Evolutionary conservation across 768 basidiomycete species (phyloP).

Genomic region (Tricholoma matsutake): DNA sequence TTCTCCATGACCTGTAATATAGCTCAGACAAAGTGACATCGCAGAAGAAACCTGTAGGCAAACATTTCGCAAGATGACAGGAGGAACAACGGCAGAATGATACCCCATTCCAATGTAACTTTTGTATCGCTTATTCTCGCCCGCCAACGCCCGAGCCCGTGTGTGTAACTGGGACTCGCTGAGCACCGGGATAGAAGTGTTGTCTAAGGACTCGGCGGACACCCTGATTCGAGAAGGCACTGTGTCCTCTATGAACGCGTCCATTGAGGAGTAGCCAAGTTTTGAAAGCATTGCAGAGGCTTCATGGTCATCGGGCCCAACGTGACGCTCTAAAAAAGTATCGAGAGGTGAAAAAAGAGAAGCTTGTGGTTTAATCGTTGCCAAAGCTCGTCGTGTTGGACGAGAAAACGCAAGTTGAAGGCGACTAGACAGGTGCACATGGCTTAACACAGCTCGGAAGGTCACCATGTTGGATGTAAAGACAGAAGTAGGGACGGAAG

Average conservation of each 20-base stretch:
- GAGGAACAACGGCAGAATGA: slow-evolving; percentile 92
- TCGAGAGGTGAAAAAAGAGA: slow-evolving; percentile 85
- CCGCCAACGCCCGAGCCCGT: slow-evolving; percentile 74
- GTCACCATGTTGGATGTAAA: slow-evolving; percentile 30
- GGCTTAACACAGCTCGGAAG: slow-evolving; percentile 25
- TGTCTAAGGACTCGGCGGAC: slow-evolving; percentile 52
- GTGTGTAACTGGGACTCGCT: slow-evolving; percentile 84
- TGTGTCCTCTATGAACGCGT: slow-evolving; percentile 79
- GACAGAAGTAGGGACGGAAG: slow-evolving; percentile 21
- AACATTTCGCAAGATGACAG: slow-evolving; percentile 91
- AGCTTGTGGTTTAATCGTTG: slow-evolving; percentile 55
- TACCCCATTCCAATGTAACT: slow-evolving; percentile 99
- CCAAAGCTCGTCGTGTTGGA: slow-evolving; percentile 33
- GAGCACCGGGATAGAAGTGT: slow-evolving; percentile 66
- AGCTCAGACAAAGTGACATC: not conserved
- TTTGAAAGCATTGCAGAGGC: slow-evolving; percentile 76
- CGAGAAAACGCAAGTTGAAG: slow-evolving; percentile 7
- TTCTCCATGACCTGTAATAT: slow-evolving; percentile 77
- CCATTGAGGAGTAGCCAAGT: slow-evolving; percentile 85
- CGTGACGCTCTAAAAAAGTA: slow-evolving; percentile 86
- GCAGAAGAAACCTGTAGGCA: slow-evolving; percentile 17
- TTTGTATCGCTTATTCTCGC: slow-evolving; percentile 76
- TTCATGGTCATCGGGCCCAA: slow-evolving; percentile 88
- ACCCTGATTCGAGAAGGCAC: slow-evolving; percentile 83
- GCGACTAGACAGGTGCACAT: slow-evolving; percentile 17